Evolutionary conservation across 306 rosid genomes (phyloP).

Genomic region (Echinosophora koreensis): DNA sequence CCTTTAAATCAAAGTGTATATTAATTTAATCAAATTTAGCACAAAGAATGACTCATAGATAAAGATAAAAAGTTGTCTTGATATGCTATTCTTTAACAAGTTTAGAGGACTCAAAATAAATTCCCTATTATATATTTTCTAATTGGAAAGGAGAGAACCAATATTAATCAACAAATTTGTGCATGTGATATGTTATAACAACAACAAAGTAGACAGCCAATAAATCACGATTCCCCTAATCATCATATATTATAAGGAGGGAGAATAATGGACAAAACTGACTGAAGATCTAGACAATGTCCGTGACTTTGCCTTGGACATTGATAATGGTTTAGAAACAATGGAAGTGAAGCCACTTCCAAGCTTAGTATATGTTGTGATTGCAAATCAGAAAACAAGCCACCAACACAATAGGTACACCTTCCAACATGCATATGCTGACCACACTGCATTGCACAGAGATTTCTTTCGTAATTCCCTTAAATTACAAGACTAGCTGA

Average conservation of each 20-base stretch:
- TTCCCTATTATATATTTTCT: background rate
- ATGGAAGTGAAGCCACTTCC: background rate
- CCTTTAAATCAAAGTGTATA: background rate
- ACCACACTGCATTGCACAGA: slow-evolving; percentile 24
- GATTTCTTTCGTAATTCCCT: slow-evolving; percentile 26
- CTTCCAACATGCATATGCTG: slow-evolving; percentile 38
- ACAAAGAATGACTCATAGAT: slow-evolving; percentile 8
- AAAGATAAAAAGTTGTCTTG: slow-evolving; percentile 1
- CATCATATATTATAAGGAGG: slow-evolving; percentile 19
- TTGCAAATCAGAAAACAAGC: slow-evolving; percentile 15
- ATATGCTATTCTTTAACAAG: background rate
- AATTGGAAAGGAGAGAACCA: background rate
- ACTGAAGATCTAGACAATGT: slow-evolving; percentile 44
- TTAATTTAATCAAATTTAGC: slow-evolving; percentile 25
- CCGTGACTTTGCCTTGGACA: slow-evolving; percentile 23
- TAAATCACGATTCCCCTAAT: background rate
- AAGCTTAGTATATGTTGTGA: slow-evolving; percentile 20
- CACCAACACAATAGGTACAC: slow-evolving; percentile 14
- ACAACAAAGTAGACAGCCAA: slow-evolving; percentile 14
- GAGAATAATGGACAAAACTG: slow-evolving; percentile 28
- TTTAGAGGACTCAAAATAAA: background rate
- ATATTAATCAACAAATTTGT: background rate
- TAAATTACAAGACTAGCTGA: slow-evolving; percentile 38
- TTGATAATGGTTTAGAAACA: slow-evolving; percentile 18
- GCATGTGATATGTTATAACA: slow-evolving; percentile 39